These are phyloP conservation scores for Arachis stenosperma DNA, from an alignment of 306 rosid genomes.

Conservation along the genomic window DNA sequence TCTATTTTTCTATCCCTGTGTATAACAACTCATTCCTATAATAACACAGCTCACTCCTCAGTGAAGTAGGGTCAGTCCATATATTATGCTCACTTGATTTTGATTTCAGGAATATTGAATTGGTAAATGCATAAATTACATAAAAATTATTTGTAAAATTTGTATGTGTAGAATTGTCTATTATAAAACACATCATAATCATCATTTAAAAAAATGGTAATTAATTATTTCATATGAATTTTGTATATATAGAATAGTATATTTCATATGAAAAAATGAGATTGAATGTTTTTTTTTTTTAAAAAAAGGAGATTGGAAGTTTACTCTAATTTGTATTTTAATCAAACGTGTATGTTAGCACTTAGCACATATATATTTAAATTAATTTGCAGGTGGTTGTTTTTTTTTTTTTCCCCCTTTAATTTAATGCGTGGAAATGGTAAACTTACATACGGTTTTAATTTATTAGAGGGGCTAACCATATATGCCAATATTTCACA, in stretches of 20 bases:
- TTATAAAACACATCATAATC: no score
- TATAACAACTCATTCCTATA: conserved; percentile 42
- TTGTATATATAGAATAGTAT: no score
- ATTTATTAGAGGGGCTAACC: not conserved
- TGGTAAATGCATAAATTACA: not conserved
- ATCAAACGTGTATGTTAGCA: not conserved
- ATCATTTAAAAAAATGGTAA: no score
- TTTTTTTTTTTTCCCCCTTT: not conserved
- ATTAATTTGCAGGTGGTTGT: conserved; percentile 2
- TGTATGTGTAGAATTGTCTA: no score
- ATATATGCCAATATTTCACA: not conserved
- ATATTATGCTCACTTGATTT: no score
- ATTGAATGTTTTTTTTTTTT: no score
- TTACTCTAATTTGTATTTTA: not conserved
- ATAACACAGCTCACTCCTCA: conserved; percentile 52
- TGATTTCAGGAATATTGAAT: not conserved
- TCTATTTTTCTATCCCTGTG: not conserved
- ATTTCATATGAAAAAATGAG: no score
- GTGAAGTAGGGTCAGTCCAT: no score
- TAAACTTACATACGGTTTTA: not conserved
- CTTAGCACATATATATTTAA: not conserved
- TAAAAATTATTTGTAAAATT: no score
- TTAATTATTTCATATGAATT: no score
- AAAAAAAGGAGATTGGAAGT: no score
- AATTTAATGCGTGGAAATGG: not conserved